Percentiles rank a stretch among this genome's conserved stretches.
Conservation (phyloP, 2,329 filamentous ascomycete species). For the Zelopaecilomyces penicillatus region DNA sequence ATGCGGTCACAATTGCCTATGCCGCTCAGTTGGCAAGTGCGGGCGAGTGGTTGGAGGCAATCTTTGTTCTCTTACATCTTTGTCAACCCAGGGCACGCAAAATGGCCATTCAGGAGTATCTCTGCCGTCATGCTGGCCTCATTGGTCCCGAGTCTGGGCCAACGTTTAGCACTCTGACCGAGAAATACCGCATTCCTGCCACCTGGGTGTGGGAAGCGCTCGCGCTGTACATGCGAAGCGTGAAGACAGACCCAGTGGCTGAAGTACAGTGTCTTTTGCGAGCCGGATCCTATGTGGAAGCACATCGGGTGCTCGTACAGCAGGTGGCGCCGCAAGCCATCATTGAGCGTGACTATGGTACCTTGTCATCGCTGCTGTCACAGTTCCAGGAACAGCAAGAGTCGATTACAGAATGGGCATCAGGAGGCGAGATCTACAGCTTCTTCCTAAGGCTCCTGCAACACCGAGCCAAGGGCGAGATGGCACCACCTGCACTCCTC, state of each 20-base stretch:
- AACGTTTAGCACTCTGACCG: slow-evolving; percentile 51
- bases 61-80: slow-evolving; percentile 75
- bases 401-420: slow-evolving; percentile 63
- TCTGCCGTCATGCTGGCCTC: slow-evolving; percentile 61
- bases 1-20: slow-evolving; percentile 59
- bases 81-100: slow-evolving; percentile 53
- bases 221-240: slow-evolving; percentile 70
- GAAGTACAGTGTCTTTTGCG: slow-evolving; percentile 76
- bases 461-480: slow-evolving; percentile 32
- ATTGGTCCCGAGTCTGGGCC: slow-evolving; percentile 52
- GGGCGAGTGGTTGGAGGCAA: slow-evolving; percentile 59
- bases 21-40: slow-evolving; percentile 53
- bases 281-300: slow-evolving; percentile 68
- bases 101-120: slow-evolving; percentile 61
- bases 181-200: slow-evolving; percentile 61
- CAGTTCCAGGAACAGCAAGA: slow-evolving; percentile 59
- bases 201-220: slow-evolving; percentile 83
- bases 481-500: slow-evolving; percentile 36
- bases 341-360: slow-evolving; percentile 71
- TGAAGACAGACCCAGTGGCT: slow-evolving; percentile 56
- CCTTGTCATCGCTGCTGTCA: slow-evolving; percentile 58
- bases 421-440: slow-evolving; percentile 72
- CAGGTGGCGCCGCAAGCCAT: slow-evolving; percentile 75
- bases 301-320: slow-evolving; percentile 73
- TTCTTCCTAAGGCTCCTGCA: slow-evolving; percentile 48